Base-by-base conservation (phyloP, 352 stramenopile genomes). In the Phytophthora sp. region DNA sequence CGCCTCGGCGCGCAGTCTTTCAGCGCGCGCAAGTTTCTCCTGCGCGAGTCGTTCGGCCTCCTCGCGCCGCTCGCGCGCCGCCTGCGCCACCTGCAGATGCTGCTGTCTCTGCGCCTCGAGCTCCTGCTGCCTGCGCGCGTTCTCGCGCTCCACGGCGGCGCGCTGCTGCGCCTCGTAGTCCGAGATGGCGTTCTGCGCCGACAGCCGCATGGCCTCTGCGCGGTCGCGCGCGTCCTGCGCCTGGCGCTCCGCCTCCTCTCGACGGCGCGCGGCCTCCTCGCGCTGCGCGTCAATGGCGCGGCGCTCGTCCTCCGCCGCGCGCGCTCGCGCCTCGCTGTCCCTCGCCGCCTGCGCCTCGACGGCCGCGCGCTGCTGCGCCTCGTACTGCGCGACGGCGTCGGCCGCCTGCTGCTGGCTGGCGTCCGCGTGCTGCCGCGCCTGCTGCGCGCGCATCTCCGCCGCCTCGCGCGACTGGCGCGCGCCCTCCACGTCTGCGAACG, bases 131-230 rank as follows among this genome's bases (percentile, higher is more conserved):
- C 79, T 79, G 24, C 82, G 75, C n/a, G 61, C 59, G 30, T 87
- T 84, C 37, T 90, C 84, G 9, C 79, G 76, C 62, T 92, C 84
- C 23, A 75, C 55, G 4, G 73, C 68, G n/a, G 75, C 67, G 20
- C 76, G 72, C 54, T 91, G 84, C 64, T 92, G 81, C 15, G 56
- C 63, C 37, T 92, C 84, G 24, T 81, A 90, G 41, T 93, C 81
- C 20, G 61, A 66, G 43, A 93, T 78, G 8, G 82, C 84, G 18
- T 55, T 75, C 60, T 87, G 65, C 12, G 84, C 84, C n/a, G 79
- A 88, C 11, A 77, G 52, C 3, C 77, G 65, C 62, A 87, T 83
- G 5, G 81, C 72, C 21, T 94, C 83, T 1, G 83, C 83, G 11
- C 82, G 75, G 31, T 92, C 86, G 17, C 84, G 80, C 1, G 86